Conservation (phyloP, 208 protist species). For the Porcisia hertigi region DNA sequence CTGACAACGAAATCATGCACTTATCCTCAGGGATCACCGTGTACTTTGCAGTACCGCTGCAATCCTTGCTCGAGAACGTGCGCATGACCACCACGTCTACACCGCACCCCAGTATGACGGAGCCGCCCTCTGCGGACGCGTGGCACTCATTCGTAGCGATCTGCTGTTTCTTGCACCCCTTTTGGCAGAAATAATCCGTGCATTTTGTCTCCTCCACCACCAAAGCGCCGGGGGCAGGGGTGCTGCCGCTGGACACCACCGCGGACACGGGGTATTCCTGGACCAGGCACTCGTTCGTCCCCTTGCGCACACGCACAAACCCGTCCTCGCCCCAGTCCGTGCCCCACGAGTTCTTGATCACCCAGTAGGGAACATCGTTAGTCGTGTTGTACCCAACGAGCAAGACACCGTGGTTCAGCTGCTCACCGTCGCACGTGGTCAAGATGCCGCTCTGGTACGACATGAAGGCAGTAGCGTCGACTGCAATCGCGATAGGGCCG, state of each 20-base stretch:
- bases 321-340: slow-evolving; percentile 70
- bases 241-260: not conserved
- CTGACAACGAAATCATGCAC: slow-evolving; percentile 28
- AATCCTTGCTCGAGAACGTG: slow-evolving; percentile 26
- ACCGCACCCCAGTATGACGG: slow-evolving; percentile 35
- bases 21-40: not conserved
- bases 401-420: slow-evolving; percentile 79
- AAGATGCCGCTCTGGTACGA: slow-evolving; percentile 63
- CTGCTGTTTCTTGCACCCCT: slow-evolving; percentile 10
- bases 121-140: slow-evolving; percentile 6
- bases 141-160: slow-evolving; percentile 17
- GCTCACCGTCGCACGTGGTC: slow-evolving; percentile 42
- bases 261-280: slow-evolving; percentile 31
- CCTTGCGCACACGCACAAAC: slow-evolving; percentile 66
- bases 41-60: slow-evolving; percentile 31
- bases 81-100: slow-evolving; percentile 29
- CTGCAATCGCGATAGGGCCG: slow-evolving; percentile 84
- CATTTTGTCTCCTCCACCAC: slow-evolving; percentile 27
- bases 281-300: slow-evolving; percentile 55
- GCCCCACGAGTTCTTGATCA: slow-evolving; percentile 91
- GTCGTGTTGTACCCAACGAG: slow-evolving; percentile 73
- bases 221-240: not conserved
- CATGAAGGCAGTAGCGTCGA: slow-evolving; percentile 76
- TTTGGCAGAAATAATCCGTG: slow-evolving; percentile 22
- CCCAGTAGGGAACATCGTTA: slow-evolving; percentile 69